Evolutionary conservation across 805 yeast species (phyloP), one percentile per base, ranked within the genome.

Genomic region (Metschnikowia orientalis): DNA sequence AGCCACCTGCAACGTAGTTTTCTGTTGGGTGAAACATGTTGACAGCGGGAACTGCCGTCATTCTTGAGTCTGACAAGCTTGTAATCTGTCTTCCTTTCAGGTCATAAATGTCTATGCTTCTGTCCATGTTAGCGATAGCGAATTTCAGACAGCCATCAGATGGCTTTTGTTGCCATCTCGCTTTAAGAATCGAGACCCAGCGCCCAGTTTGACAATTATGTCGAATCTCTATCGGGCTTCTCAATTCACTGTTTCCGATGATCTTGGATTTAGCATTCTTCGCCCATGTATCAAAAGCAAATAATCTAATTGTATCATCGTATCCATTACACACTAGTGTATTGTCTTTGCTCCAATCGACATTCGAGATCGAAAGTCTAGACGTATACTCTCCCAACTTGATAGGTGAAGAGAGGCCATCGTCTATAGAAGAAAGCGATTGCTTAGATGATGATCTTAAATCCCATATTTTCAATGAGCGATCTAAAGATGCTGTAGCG

Each of bases 141-240:
- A 92, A 87, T 50, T 90, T 88, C 43, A 88, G 83, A 18, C 74
- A 67, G 0, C 78, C 75, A 51, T 87, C 95, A 5, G 46, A 52
- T 0, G 95, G 94, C 19, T 69, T 60, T 2, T 59, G 56, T 40
- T 92, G 97, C 94, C 97, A 90, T 50, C 78, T 73, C 0, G 96
- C 79, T 48, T 90, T 87, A 37, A 90, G 62, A 28, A 90, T 90
- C 1, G 95, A 80, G 0, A 92, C 95, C 98, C 98, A 90, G 44
- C 95, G 69, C 0, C 98, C 98, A 0, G 96, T 83, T 57, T 90
- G 95, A 61, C 98, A 92, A 51, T 92, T 92, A 54, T 92, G 98
- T 35, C 74, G 75, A 30, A 90, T 67, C 7, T 32, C 40, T 9
- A 15, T 15, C 16, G 24, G 28, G n/a, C 18, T 30, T 8, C 19